These are phyloP conservation scores for Solanum pennellii DNA, from an alignment of 257 asterid species.

Conservation along the genomic window DNA sequence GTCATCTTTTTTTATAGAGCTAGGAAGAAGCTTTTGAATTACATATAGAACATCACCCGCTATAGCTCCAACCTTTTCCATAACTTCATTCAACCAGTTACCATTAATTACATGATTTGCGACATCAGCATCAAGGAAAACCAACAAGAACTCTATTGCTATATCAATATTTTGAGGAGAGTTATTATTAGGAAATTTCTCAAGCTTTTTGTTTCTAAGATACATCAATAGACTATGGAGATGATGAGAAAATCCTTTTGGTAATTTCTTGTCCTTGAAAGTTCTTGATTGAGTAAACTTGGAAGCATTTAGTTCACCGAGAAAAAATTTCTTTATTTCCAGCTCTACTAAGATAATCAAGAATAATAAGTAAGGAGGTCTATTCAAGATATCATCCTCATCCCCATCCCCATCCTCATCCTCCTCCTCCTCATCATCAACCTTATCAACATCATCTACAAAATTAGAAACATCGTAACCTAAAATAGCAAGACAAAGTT, in stretches of 20 bases:
- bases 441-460: too few species aligned
- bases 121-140: not conserved
- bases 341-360: too few species aligned
- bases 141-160: not conserved
- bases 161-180: not conserved
- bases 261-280: not conserved
- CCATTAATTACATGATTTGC: not conserved
- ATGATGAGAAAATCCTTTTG: not conserved
- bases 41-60: not conserved
- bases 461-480: too few species aligned
- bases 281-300: not conserved
- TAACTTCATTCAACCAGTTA: not conserved
- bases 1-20: not conserved
- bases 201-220: not conserved
- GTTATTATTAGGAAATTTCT: not conserved
- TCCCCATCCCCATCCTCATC: too few species aligned
- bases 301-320: not conserved
- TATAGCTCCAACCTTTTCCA: not conserved
- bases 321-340: too few species aligned
- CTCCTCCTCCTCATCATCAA: too few species aligned
- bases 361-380: too few species aligned
- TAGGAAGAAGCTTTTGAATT: not conserved
- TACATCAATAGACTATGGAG: not conserved
- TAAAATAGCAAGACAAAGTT: not conserved
- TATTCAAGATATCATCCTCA: too few species aligned